Evolutionary conservation across 1,284 basidiomycete genomes (phyloP).

Genomic region (Megacollybia platyphylla): DNA sequence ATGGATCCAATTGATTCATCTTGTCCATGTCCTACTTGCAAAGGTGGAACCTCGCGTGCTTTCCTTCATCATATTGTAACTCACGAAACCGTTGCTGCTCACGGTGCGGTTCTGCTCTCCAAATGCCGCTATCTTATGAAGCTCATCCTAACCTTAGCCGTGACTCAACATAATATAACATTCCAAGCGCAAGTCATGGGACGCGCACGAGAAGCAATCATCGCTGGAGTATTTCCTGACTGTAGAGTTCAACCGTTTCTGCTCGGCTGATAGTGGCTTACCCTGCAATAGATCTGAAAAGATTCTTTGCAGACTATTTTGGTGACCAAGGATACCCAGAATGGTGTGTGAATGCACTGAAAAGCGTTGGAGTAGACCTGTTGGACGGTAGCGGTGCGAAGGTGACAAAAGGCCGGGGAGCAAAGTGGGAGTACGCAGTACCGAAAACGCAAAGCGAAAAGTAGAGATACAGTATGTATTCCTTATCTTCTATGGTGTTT

Average conservation of each 20-base stretch:
- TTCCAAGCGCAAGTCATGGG: constrained; percentile 80
- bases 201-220: constrained; percentile 62
- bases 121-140: constrained; percentile 6
- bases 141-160: constrained; percentile 25
- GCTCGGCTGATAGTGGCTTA: no score
- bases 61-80: constrained; percentile 62
- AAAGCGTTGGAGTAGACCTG: constrained; percentile 65
- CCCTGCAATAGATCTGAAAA: constrained; percentile 38
- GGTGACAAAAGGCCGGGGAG: constrained; percentile 46
- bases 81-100: constrained; percentile 69
- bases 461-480: no score
- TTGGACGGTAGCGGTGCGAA: constrained; percentile 34
- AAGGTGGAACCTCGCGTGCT: constrained; percentile 48
- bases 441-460: background rate
- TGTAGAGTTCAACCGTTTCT: no score
- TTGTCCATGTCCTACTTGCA: constrained; percentile 76
- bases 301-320: constrained; percentile 67
- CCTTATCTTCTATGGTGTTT: background rate
- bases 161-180: constrained; percentile 69
- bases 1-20: constrained; percentile 56
- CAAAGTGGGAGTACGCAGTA: constrained; percentile 63
- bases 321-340: constrained; percentile 59
- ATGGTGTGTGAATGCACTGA: constrained; percentile 73
- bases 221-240: constrained; percentile 57
- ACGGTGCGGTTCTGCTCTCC: constrained; percentile 33